A percentile compares a stretch with the other conserved stretches of the same genome.
phyloP scores from a whole-genome alignment of 2,329 filamentous ascomycete genomes.

The Exophiala spinifera region DNA sequence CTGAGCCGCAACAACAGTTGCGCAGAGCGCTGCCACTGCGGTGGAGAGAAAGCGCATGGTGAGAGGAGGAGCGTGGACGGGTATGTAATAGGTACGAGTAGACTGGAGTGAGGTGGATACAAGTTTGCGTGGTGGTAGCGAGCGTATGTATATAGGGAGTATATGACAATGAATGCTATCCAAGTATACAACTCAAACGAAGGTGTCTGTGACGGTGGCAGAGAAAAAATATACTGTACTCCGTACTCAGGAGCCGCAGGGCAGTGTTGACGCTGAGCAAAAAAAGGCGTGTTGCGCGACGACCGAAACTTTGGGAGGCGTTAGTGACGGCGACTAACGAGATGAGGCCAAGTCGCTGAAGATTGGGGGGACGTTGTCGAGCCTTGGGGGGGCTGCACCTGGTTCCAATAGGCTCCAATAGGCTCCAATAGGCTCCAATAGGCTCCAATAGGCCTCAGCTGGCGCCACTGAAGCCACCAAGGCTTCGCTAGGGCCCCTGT shows the following conservation, averaged over 20 bases:
- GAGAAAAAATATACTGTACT: constrained; percentile 1
- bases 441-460: too few species aligned
- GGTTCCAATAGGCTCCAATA: too few species aligned
- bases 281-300: constrained; percentile 1
- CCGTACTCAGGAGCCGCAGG: not conserved
- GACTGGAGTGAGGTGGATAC: not conserved
- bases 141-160: not conserved
- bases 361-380: too few species aligned
- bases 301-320: not conserved
- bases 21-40: constrained; percentile 44
- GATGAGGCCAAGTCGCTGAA: not conserved
- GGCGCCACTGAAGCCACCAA: too few species aligned
- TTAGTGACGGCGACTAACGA: not conserved
- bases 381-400: too few species aligned
- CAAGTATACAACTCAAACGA: not conserved
- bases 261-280: not conserved
- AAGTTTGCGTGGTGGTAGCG: too few species aligned
- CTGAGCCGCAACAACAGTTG: constrained; percentile 42
- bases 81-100: too few species aligned
- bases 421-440: too few species aligned
- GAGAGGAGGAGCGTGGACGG: constrained; percentile 10
- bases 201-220: not conserved
- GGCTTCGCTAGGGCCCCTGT: too few species aligned
- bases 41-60: constrained; percentile 48
- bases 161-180: not conserved